Base-by-base conservation (phyloP, 257 asterid genomes). In the Lycium barbarum region DNA sequence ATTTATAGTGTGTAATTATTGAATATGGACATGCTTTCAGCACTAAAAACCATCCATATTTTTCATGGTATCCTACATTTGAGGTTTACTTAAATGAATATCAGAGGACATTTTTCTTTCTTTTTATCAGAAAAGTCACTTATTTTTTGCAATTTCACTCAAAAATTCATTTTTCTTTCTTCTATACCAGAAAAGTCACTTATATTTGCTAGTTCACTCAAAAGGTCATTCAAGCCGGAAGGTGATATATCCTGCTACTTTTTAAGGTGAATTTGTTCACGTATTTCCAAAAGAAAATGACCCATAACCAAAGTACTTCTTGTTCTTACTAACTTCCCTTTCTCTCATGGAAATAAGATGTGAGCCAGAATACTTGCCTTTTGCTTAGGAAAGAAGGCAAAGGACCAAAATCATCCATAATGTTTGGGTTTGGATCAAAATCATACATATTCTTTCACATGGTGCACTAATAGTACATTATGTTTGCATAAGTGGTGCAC, bases 321-420 rank as follows among this genome's bases (percentile, higher is more conserved):
- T 51, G 36, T 74, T 47, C 40, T 12, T 74, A 74, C 43, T 13
- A 26, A 53, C 22, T 76, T 76, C 47, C 82, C 82, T 76, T 78
- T 33, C 3, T 53, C 47, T 53, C 12, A 78, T 13, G 82, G 14
- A 51, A 78, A 7, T 8, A 33, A 51, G 15, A 53, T 53, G 26
- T 78, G 82, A 51, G 17, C 15, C 47, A 78, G 26, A 78, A 53
- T 78, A 26, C 26, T 53, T 53, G 62, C 65, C 47, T 78, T 78
- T 22, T 7, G 47, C 82, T 26, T 78, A 35, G 62, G 82, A 78
- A 78, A 53, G 45, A 78, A 3, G 49, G 1, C 3, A 51, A n/a
- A n/a, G n/a, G n/a, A n/a, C n/a, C n/a, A n/a, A n/a, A n/a, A n/a
- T n/a, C n/a, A n/a, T n/a, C n/a, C n/a, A n/a, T n/a, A n/a, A n/a